Percentiles rank a stretch among this genome's conserved stretches.
Conservation (phyloP, 2,329 filamentous ascomycete species). For the Cladosporium velox region DNA sequence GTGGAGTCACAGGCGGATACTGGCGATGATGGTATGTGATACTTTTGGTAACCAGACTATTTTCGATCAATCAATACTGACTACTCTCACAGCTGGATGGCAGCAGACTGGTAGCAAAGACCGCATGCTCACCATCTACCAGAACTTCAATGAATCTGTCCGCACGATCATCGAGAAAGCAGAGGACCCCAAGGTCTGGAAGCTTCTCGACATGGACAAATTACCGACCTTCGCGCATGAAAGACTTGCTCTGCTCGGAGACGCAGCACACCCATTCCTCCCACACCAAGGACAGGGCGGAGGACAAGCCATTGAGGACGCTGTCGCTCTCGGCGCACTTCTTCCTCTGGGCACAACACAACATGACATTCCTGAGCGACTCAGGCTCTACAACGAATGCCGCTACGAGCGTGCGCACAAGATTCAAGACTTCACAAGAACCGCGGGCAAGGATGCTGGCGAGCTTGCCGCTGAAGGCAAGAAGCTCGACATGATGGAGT, state of each 20-base stretch:
- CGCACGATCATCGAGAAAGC: slow-evolving; percentile 43
- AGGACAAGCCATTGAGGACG: slow-evolving; percentile 68
- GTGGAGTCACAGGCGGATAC: slow-evolving; percentile 30
- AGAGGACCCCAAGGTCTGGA: slow-evolving; percentile 51
- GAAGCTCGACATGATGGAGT: slow-evolving; percentile 32
- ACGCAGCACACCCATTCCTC: slow-evolving; percentile 69
- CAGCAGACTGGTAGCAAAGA: slow-evolving; percentile 41
- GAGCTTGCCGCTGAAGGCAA: slow-evolving; percentile 22
- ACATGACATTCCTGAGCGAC: slow-evolving; percentile 55
- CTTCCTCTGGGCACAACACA: slow-evolving; percentile 50
- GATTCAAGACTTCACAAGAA: slow-evolving; percentile 61
- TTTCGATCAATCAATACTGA: neutral
- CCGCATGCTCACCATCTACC: slow-evolving; percentile 45
- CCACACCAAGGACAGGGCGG: slow-evolving; percentile 66
- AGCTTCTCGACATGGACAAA: slow-evolving; percentile 62
- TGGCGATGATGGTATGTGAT: slow-evolving; percentile 22
- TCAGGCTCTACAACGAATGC: slow-evolving; percentile 60
- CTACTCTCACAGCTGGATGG: slow-evolving; percentile 33
- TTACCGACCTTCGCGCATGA: slow-evolving; percentile 58
- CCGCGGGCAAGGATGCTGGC: slow-evolving; percentile 46
- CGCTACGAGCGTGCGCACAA: slow-evolving; percentile 58
- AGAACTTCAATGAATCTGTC: slow-evolving; percentile 41
- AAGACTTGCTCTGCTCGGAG: slow-evolving; percentile 61
- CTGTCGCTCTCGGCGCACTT: slow-evolving; percentile 59
- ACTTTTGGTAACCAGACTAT: neutral